Evolutionary conservation across 2,329 filamentous ascomycete genomes (phyloP), one percentile per base, ranked within the genome.

Genomic region (Helotiales sp.): DNA sequence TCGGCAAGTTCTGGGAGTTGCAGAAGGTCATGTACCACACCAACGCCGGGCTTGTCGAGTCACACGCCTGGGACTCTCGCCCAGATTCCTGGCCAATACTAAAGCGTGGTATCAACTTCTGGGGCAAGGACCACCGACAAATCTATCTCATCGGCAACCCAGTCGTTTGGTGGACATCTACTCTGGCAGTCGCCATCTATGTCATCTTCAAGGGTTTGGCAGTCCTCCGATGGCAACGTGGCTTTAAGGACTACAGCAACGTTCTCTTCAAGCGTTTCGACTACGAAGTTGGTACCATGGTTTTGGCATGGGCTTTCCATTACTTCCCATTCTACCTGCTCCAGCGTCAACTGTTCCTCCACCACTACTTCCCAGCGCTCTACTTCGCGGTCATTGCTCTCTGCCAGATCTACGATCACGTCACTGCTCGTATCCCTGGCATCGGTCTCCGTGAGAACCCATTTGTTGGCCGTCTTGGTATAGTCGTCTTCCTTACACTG

Each of bases 261-360:
- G 79, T 88, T 58, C 91, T 87, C 45, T 97, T 98, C 85, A 97
- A 97, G 83, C 93, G 96, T 65, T 99, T 98, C 79, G 96, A 98
- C 80, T 98, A 97, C 77, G 96, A 99, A 80, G 88, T 98, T 67
- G 96, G 96, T 69, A 93, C 89, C 62, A 93, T 89, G 20, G 91
- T 97, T 34, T 87, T 99, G 8, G 96, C 92, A 73, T 99, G 96
- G 96, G 93, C 92, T 57, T 91, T 99, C 80, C 96, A 99, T 81
- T 99, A 97, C 84, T 98, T 99, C 85, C 96, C 96, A 11, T 99
- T 99, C 84, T 99, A 89, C 83, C 87, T 99, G 66, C 98, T 99
- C 96, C 89, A 96, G 78, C 93, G 96, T 74, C 96, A 99, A 81
- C 89, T 99, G 40, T 99, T 99, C 86, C 85, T 99, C 69, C 96